Evolutionary conservation across 768 basidiomycete genomes (phyloP).

Genomic region (Pisolithus microcarpus): DNA sequence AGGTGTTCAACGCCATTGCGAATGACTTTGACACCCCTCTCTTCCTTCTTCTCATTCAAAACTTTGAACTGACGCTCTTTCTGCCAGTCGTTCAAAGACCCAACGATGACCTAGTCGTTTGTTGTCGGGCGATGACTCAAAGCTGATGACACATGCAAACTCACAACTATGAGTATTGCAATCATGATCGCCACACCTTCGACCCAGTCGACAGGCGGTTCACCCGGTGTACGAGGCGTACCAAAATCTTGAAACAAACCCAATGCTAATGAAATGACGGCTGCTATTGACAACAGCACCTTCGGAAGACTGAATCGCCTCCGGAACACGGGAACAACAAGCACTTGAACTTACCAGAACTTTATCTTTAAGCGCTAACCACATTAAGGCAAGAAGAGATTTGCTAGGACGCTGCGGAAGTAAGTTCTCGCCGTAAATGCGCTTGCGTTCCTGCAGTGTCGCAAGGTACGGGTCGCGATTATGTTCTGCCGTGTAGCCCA

Average conservation of each 20-base stretch:
- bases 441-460: conserved; percentile 50
- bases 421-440: conserved; percentile 70
- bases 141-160: conserved; percentile 14
- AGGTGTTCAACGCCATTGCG: conserved; percentile 63
- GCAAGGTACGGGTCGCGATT: conserved; percentile 25
- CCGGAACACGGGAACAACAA: conserved; percentile 2
- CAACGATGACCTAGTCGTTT: conserved; percentile 66
- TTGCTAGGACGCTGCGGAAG: conserved; percentile 67
- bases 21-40: conserved; percentile 81
- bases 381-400: conserved; percentile 70
- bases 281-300: conserved; percentile 88
- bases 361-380: conserved; percentile 83
- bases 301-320: conserved; percentile 23
- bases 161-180: conserved; percentile 67
- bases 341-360: conserved; percentile 55
- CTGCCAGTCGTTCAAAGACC: conserved; percentile 96
- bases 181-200: conserved; percentile 84
- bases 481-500: background rate
- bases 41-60: conserved; percentile 93
- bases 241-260: conserved; percentile 95
- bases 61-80: conserved; percentile 93
- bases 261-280: conserved; percentile 85
- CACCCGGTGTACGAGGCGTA: conserved; percentile 42
- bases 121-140: background rate
- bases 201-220: conserved; percentile 92